Evolutionary conservation across 1,284 basidiomycete species (phyloP).

Genomic region (Papiliotrema fonsecae): DNA sequence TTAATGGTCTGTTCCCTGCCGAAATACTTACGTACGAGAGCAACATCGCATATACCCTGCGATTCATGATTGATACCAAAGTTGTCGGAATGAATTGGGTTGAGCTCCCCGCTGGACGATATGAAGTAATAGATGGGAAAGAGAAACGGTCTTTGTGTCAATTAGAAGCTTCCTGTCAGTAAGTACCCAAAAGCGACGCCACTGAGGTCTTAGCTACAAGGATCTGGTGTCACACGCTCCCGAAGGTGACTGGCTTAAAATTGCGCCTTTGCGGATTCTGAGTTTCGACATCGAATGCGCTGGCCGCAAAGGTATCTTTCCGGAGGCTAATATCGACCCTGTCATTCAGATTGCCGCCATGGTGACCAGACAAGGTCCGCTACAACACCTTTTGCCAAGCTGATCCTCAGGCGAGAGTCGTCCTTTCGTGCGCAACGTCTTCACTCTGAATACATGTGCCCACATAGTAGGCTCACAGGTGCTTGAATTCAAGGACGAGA

Average conservation of each 20-base stretch:
- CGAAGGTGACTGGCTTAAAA: constrained; percentile 82
- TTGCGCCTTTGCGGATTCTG: constrained; percentile 83
- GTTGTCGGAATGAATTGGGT: constrained; percentile 99
- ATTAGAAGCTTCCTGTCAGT: constrained; percentile 74
- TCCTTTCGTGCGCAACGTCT: constrained; percentile 93
- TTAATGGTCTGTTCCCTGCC: constrained; percentile 62
- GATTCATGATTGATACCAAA: constrained; percentile 95
- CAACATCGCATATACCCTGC: constrained; percentile 78
- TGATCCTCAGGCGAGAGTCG: constrained; percentile 66
- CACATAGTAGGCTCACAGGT: constrained; percentile 94
- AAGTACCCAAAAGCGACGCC: constrained; percentile 25
- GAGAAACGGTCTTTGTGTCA: constrained; percentile 76
- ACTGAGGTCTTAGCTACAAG: constrained; percentile 58
- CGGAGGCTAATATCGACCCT: constrained; percentile 78
- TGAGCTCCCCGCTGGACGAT: constrained; percentile 75
- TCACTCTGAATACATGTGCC: constrained; percentile 86
- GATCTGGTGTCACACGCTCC: constrained; percentile 79
- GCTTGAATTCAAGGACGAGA: constrained; percentile 73
- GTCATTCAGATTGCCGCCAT: constrained; percentile 97
- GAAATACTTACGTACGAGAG: constrained; percentile 76
- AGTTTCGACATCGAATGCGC: constrained; percentile 98
- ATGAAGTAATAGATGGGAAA: constrained; percentile 57
- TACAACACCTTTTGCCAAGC: background rate
- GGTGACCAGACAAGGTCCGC: constrained; percentile 85
- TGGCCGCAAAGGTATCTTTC: constrained; percentile 90